Conservation (phyloP, 2,329 filamentous ascomycete species). For the Acephala macrosclerotiorum region DNA sequence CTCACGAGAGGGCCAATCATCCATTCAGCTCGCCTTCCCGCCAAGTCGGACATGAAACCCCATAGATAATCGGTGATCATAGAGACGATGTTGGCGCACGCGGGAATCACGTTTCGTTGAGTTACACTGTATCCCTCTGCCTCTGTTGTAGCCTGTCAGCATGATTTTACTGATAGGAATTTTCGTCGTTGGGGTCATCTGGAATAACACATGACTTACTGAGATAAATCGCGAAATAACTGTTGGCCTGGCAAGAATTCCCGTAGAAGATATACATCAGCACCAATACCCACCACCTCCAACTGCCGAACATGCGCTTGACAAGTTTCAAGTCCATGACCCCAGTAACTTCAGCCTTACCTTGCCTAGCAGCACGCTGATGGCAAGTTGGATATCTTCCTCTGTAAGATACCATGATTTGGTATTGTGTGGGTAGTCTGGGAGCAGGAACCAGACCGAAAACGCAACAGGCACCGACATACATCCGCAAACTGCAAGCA, state of each 20-base stretch:
- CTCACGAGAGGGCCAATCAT: constrained; percentile 6
- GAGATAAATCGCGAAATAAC: constrained; percentile 9
- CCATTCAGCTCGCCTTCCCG: neutral
- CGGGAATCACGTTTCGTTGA: constrained; percentile 12
- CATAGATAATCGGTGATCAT: neutral
- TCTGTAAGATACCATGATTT: constrained; percentile 14
- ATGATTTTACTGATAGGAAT: neutral
- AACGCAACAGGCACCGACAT: constrained; percentile 1
- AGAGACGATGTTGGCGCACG: constrained; percentile 3
- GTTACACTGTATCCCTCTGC: constrained; percentile 11
- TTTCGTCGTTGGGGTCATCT: neutral
- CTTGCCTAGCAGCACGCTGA: constrained; percentile 6
- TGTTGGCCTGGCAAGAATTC: constrained; percentile 1
- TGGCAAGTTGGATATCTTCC: neutral
- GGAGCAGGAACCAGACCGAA: constrained; percentile 3
- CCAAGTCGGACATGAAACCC: constrained; percentile 7
- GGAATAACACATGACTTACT: neutral
- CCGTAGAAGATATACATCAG: constrained; percentile 14
- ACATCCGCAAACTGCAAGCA: neutral
- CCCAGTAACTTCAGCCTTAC: constrained; percentile 7
- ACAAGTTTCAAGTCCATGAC: constrained; percentile 14
- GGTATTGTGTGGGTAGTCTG: constrained; percentile 9
- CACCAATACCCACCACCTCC: constrained; percentile 8
- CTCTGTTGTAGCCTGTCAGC: constrained; percentile 2
- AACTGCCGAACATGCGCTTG: constrained; percentile 12